Base-by-base conservation (phyloP, 2,329 filamentous ascomycete genomes). In the Tolypocladium inflatum region DNA sequence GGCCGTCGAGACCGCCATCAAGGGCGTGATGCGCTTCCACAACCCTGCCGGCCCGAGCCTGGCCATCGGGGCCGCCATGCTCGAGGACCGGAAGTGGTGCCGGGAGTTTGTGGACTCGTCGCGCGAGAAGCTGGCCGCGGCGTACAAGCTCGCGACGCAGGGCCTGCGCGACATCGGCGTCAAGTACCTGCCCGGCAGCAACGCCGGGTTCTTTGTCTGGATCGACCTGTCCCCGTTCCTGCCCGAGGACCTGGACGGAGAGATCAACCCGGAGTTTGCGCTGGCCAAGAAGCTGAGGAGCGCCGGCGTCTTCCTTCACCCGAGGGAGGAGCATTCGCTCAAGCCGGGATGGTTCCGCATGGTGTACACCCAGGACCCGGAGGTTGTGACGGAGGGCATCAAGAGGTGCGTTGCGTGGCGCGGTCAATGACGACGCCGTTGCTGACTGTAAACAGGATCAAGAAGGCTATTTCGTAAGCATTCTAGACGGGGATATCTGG, bases 171-270 rank as follows among this genome's bases (percentile, higher is more conserved):
- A 69, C 2, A 68, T 77, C 9, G 72, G 74, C 2, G 74, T 84
- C 4, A 63, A 69, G 4, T 81, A 79, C 59, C 55, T 74, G n/a
- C 55, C 59, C 1, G 68, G 68, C 70, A 73, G 72, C n/a, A 84
- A 83, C 60, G 81, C 81, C 0, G 81, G 79, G 0, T 83, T 84
- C 63, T 85, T 85, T 63, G 61, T 85, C 2, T 84, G 77, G 73
- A 66, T 81, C 2, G 74, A 84, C 63, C 63, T 85, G 19, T 75
- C 74, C 0, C 71, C 73, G 0, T 78, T 73, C 58, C 64, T 82
- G 41, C 67, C 72, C 1, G 61, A 58, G 2, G 60, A 70, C 2
- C 57, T 61, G 4, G 59, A 64, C 15, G 66, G 67, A 26, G 68
- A 69, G 41, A 63, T 63, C 52, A 71, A 74, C 54, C 64, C 70